Evolutionary conservation across 116 monocot species (phyloP), one percentile per base, ranked within the genome.

Genomic region (Papilionanthe hybrid): DNA sequence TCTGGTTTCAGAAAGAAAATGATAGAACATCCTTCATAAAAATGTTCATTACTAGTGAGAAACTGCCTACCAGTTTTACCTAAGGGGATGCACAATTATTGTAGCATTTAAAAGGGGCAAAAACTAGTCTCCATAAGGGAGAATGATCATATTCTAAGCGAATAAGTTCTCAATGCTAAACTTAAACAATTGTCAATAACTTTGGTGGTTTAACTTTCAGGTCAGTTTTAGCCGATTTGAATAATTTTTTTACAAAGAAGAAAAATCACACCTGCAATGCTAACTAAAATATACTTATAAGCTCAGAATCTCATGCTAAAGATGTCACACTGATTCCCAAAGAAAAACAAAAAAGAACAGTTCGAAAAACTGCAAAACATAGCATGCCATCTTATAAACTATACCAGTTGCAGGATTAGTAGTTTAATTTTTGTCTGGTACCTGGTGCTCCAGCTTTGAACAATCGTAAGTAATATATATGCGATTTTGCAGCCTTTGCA

Each of bases 401-500:
- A 69, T 15, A 37, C 28, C 15, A 69, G 5, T 69, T 69, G 12
- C 37, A 37, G 69, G 69, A 69, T 37, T 5, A 30, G 69, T 69
- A 17, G 37, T 37, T 69, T 69, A 37, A 30, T 69, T 23, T 60
- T 60, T 69, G 69, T 42, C 13, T 13, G 27, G 9, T 89, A 94
- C 97, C 94, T 97, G 94, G 80, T 97, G 94, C 82, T 92, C 97
- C 22, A 75, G 45, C 74, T 90, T 97, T 74, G 87, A 82, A 83
- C 92, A 75, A 76, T 97, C 94, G 86, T 97, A 97, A 65, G 87
- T 32, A 83, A 92, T 87, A 68, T 92, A 86, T 77, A 97, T 91
- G 42, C 94, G 90, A 58, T 41, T 85, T 83, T 94, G 94, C 75
- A 97, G 82, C 84, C 91, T 91, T 42, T 77, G 91, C 65, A 94